phyloP scores from a whole-genome alignment of 129 eudicot genomes.

The Sambucus nigra region DNA sequence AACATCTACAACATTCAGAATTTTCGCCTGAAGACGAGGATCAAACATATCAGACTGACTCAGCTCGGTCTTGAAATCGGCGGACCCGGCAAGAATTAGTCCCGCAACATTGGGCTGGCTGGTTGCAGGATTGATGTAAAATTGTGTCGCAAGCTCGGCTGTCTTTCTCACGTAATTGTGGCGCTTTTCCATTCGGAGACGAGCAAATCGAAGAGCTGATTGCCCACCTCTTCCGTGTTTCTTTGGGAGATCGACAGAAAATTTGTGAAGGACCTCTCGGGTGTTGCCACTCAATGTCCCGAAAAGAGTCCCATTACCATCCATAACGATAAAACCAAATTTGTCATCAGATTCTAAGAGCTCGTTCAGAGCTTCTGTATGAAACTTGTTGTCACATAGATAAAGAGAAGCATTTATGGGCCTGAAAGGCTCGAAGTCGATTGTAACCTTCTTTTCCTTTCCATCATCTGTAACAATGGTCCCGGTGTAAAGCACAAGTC shows the following conservation, averaged over 20 bases:
- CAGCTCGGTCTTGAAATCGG: constrained; percentile 39
- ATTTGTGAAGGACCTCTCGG: constrained; percentile 29
- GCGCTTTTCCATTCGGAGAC: constrained; percentile 43
- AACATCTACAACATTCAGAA: constrained; percentile 33
- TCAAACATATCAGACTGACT: constrained; percentile 41
- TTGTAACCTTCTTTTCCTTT: constrained; percentile 32
- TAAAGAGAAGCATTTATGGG: constrained; percentile 32
- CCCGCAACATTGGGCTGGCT: constrained; percentile 42
- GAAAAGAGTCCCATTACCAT: constrained; percentile 37
- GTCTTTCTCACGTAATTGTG: constrained; percentile 37
- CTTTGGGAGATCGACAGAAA: constrained; percentile 36
- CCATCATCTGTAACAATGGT: constrained; percentile 34
- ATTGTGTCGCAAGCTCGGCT: constrained; percentile 29
- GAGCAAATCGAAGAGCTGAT: constrained; percentile 35
- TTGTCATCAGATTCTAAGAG: constrained; percentile 35
- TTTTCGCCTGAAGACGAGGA: constrained; percentile 30
- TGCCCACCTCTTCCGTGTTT: constrained; percentile 47
- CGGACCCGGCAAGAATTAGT: constrained; percentile 38
- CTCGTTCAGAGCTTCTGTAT: constrained; percentile 35
- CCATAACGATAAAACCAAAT: constrained; percentile 39
- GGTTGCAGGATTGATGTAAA: constrained; percentile 30
- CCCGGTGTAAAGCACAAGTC: constrained; percentile 35
- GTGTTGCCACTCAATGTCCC: constrained; percentile 36
- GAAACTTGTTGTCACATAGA: constrained; percentile 41
- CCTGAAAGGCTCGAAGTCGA: constrained; percentile 32